Conservation (phyloP, 768 basidiomycete genomes). For the Lanmaoa pseudosensibilis region DNA sequence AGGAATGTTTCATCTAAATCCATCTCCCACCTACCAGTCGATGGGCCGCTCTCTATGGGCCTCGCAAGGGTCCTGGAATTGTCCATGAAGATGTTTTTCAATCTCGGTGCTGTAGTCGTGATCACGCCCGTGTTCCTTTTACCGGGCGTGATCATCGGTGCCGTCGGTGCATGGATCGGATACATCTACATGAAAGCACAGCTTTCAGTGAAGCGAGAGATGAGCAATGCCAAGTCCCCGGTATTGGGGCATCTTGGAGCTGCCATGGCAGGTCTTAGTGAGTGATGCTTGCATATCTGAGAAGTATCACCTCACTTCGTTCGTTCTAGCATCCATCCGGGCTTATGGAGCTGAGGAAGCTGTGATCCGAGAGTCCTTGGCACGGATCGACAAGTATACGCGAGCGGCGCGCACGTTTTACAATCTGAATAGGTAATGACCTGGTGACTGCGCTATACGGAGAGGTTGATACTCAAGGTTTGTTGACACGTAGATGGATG, state of each 20-base stretch:
- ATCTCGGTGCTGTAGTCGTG: background rate
- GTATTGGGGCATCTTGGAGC: conserved; percentile 1
- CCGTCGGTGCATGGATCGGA: background rate
- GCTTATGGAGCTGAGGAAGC: conserved; percentile 48
- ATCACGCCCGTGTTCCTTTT: background rate
- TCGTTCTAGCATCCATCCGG: conserved; percentile 1
- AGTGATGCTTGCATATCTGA: background rate
- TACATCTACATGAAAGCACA: conserved; percentile 1
- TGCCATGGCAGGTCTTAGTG: conserved; percentile 1
- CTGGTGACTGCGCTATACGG: background rate
- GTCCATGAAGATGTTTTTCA: conserved; percentile 2
- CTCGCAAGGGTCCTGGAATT: background rate
- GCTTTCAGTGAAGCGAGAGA: conserved; percentile 4
- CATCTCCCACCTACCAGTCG: background rate
- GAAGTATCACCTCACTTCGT: background rate
- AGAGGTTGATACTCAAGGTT: background rate
- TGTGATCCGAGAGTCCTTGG: conserved; percentile 42
- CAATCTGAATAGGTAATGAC: conserved; percentile 43
- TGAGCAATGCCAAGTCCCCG: conserved; percentile 2
- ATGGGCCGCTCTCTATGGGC: background rate
- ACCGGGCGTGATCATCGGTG: background rate
- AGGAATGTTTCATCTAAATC: background rate
- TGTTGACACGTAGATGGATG: conserved; percentile 40
- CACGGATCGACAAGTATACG: conserved; percentile 49
- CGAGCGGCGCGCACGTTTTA: conserved; percentile 44